A percentile compares a stretch with the other conserved stretches of the same genome.
phyloP scores from a whole-genome alignment of 345 rosid genomes.

The Atalantia buxifolia region DNA sequence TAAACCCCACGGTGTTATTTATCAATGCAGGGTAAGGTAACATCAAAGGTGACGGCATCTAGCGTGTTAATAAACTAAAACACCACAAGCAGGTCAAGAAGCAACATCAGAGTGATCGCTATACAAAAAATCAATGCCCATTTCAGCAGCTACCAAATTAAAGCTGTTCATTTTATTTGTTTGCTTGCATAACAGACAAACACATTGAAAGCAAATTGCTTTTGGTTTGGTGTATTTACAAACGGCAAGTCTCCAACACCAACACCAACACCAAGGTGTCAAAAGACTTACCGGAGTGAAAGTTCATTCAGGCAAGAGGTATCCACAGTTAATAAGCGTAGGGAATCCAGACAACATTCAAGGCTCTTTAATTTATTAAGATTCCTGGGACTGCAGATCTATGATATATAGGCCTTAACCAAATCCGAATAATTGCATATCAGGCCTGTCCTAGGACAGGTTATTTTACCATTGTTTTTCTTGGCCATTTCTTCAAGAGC shows the following conservation, averaged over 20 bases:
- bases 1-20: not conserved
- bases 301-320: not conserved
- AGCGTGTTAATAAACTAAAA: not conserved
- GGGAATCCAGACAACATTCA: not conserved
- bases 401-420: slow-evolving; percentile 91
- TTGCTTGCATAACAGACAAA: not conserved
- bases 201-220: not conserved
- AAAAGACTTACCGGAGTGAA: not conserved
- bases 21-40: not conserved
- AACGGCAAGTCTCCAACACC: not conserved
- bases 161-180: not conserved
- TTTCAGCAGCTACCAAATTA: not conserved
- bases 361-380: not conserved
- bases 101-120: not conserved
- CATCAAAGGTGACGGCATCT: not conserved
- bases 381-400: slow-evolving; percentile 7
- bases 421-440: slow-evolving; percentile 65
- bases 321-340: slow-evolving; percentile 3
- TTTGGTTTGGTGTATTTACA: not conserved
- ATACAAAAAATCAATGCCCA: not conserved
- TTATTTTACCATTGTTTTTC: slow-evolving; percentile 65
- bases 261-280: not conserved
- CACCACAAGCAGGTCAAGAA: not conserved
- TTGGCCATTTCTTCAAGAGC: slow-evolving; percentile 94
- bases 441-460: slow-evolving; percentile 78